Evolutionary conservation across 2,329 filamentous ascomycete genomes (phyloP).

Genomic region (Aspergillus awamori): DNA sequence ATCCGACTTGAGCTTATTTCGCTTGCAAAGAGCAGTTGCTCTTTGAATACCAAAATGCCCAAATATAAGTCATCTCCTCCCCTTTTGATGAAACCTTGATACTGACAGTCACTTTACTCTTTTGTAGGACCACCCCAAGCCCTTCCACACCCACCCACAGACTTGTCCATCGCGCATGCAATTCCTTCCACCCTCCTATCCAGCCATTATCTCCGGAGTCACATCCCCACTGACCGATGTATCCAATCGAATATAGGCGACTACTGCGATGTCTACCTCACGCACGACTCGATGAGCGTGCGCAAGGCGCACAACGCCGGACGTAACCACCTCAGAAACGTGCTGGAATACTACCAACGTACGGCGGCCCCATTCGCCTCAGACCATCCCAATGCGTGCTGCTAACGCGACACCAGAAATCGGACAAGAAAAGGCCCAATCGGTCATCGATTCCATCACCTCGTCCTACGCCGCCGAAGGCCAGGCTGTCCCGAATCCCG

Average conservation of each 20-base stretch:
- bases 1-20: constrained; percentile 14
- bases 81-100: constrained; percentile 5
- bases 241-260: constrained; percentile 59
- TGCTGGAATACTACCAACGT: constrained; percentile 98
- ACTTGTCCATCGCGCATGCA: constrained; percentile 2
- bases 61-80: constrained; percentile 69
- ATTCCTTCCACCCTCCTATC: background rate
- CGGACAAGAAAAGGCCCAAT: constrained; percentile 97
- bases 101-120: constrained; percentile 62
- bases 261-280: constrained; percentile 99
- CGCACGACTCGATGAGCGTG: constrained; percentile 99
- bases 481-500: constrained; percentile 81
- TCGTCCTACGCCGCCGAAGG: constrained; percentile 93
- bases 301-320: constrained; percentile 98
- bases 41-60: constrained; percentile 65
- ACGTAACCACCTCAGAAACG: constrained; percentile 94
- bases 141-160: background rate
- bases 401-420: constrained; percentile 66
- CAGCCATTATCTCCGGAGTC: background rate
- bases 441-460: constrained; percentile 97
- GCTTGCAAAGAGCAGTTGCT: constrained; percentile 13
- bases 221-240: constrained; percentile 12
- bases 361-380: constrained; percentile 25
- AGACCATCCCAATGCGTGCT: background rate
- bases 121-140: constrained; percentile 58